Evolutionary conservation across 129 eudicot species (phyloP).

Genomic region (Helianthus tuberosus): DNA sequence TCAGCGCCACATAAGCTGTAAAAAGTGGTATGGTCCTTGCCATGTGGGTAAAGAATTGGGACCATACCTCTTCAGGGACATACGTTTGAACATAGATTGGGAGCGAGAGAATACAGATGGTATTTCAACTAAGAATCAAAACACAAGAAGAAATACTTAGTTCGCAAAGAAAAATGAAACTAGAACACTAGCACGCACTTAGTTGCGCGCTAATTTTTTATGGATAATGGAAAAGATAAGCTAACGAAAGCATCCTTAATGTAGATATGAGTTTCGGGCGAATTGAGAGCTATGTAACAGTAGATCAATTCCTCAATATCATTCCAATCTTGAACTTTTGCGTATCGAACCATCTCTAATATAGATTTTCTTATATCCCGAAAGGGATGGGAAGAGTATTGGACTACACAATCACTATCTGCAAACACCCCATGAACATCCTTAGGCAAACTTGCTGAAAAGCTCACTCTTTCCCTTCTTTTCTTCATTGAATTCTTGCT

Average conservation of each 20-base stretch:
- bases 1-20: no score
- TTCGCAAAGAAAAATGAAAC: no score
- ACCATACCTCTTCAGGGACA: no score
- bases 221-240: slow-evolving; percentile 10
- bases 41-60: no score
- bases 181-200: background rate
- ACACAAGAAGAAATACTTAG: background rate
- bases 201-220: background rate
- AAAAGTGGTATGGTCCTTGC: no score
- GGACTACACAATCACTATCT: slow-evolving; percentile 66
- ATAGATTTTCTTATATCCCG: slow-evolving; percentile 56
- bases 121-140: background rate
- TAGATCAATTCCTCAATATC: slow-evolving; percentile 79
- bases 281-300: slow-evolving; percentile 69
- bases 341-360: slow-evolving; percentile 48
- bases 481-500: no score
- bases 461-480: no score
- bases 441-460: no score
- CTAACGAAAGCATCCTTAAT: slow-evolving; percentile 75
- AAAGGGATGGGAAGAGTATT: slow-evolving; percentile 55
- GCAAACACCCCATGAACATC: no score
- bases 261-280: slow-evolving; percentile 53
- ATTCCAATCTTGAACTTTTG: slow-evolving; percentile 55
- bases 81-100: no score
- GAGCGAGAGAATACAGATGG: no score